Evolutionary conservation across 441 rosid genomes (phyloP).

Genomic region (Flueggea neowawraea): DNA sequence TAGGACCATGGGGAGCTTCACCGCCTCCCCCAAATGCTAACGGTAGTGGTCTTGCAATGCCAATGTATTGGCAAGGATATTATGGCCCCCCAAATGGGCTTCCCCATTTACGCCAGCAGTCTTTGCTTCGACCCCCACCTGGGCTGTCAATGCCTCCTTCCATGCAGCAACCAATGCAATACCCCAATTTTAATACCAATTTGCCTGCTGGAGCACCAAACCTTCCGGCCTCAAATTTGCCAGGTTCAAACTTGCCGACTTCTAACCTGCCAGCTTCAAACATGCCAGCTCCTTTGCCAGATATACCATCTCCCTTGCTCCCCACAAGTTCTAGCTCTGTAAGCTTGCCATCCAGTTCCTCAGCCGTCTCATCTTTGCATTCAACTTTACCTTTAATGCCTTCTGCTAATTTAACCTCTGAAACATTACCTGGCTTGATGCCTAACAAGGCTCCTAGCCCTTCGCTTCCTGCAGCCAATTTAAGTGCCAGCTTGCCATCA

Average conservation of each 20-base stretch:
- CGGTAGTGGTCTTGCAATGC: constrained; percentile 65
- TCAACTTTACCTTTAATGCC: constrained; percentile 43
- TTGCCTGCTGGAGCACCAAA: constrained; percentile 46
- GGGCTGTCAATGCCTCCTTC: constrained; percentile 66
- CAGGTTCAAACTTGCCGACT: constrained; percentile 13
- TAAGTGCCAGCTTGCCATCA: constrained; percentile 41
- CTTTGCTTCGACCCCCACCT: constrained; percentile 74
- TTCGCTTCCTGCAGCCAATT: constrained; percentile 42
- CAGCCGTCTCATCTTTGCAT: constrained; percentile 32
- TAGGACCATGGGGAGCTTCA: constrained; percentile 78
- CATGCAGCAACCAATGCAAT: constrained; percentile 71
- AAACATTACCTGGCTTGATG: constrained; percentile 42
- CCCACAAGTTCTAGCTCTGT: constrained; percentile 29
- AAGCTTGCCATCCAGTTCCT: constrained; percentile 22
- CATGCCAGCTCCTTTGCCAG: constrained; percentile 34
- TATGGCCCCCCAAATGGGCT: constrained; percentile 74
- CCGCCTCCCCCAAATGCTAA: constrained; percentile 61
- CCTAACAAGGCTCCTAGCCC: constrained; percentile 40
- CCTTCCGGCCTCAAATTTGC: constrained; percentile 25
- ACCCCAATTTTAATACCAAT: constrained; percentile 60
- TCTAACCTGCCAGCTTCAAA: constrained; percentile 28
- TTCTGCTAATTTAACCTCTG: constrained; percentile 53
- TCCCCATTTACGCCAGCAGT: constrained; percentile 78
- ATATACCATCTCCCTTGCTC: constrained; percentile 46
- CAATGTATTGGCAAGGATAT: constrained; percentile 88